These are phyloP conservation scores for Plenodomus biglobosus DNA, from an alignment of 2,329 filamentous ascomycete species.

Conservation along the genomic window DNA sequence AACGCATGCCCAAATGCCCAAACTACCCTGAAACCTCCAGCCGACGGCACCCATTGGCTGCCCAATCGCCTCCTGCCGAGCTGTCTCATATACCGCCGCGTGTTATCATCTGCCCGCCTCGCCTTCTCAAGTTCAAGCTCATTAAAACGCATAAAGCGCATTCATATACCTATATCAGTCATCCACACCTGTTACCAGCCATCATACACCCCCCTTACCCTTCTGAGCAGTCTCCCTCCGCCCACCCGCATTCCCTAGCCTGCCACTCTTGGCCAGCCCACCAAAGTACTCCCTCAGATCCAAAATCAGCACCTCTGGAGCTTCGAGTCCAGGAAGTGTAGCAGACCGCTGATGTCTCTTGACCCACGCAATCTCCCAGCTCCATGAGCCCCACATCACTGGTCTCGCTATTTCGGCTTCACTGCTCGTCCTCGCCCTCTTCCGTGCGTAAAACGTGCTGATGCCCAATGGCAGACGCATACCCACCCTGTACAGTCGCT, in stretches of 20 bases:
- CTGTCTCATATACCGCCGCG: neutral
- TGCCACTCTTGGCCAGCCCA: slow-evolving; percentile 17
- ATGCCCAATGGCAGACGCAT: slow-evolving; percentile 45
- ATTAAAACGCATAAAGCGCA: slow-evolving; percentile 18
- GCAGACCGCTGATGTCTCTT: slow-evolving; percentile 39
- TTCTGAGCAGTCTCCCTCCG: slow-evolving; percentile 19
- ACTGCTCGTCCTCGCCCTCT: slow-evolving; percentile 3
- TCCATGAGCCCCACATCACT: slow-evolving; percentile 45
- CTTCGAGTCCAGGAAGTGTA: slow-evolving; percentile 46
- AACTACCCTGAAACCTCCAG: too few relatives aligned
- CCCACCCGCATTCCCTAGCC: slow-evolving; percentile 11
- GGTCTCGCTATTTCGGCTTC: slow-evolving; percentile 17
- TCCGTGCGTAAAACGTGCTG: slow-evolving; percentile 38
- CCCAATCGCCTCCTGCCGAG: neutral
- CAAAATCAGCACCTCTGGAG: slow-evolving; percentile 43
- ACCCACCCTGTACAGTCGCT: slow-evolving; percentile 12
- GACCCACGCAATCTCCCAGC: slow-evolving; percentile 43
- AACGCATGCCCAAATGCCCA: too few relatives aligned
- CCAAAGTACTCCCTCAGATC: slow-evolving; percentile 48
- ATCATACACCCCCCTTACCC: neutral
- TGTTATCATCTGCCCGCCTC: slow-evolving; percentile 2
- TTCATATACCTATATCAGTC: slow-evolving; percentile 39
- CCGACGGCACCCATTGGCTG: neutral
- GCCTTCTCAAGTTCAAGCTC: slow-evolving; percentile 9
- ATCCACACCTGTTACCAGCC: slow-evolving; percentile 32